Evolutionary conservation across 139 green algal genomes (phyloP), one percentile per base, ranked within the genome.

Genomic region (Desmodesmus armatus): DNA sequence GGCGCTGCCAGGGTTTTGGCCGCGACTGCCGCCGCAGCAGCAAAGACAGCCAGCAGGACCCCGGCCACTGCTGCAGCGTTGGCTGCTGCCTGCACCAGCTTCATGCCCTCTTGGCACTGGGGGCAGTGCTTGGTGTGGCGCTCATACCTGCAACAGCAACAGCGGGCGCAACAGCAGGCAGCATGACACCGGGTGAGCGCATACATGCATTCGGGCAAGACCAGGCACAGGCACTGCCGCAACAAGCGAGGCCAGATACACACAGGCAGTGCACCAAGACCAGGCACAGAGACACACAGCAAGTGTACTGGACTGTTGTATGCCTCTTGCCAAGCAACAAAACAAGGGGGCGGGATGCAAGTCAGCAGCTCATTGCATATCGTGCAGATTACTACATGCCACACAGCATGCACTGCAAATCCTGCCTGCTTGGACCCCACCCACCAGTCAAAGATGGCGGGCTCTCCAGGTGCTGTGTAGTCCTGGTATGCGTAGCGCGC

Each of bases 121-220:
- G 27, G 41, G 55, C 82, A 85, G 58, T 89, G 86, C 49, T 41
- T 80, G 17, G 71, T 78, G 58, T 90, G 86, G 15, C 85, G 62
- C 35, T 89, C 79, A 62, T 49, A 75, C n/a, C n/a, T n/a, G 47
- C 47, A 15, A 58, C 47, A 58, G 47, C 47, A 58, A 58, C 47
- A 58, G 47, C n/a, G n/a, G n/a, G n/a, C n/a, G n/a, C n/a, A n/a
- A n/a, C n/a, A n/a, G n/a, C n/a, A n/a, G n/a, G n/a, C n/a, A n/a
- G n/a, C n/a, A n/a, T n/a, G n/a, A n/a, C n/a, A n/a, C n/a, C n/a
- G n/a, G n/a, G n/a, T n/a, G n/a, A n/a, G n/a, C n/a, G n/a, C n/a
- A n/a, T n/a, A n/a, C n/a, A n/a, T n/a, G n/a, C n/a, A n/a, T n/a
- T n/a, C n/a, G n/a, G n/a, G n/a, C n/a, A n/a, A n/a, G n/a, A n/a